These are phyloP conservation scores for Phialophora macrospora DNA, from an alignment of 2,329 filamentous ascomycete genomes.

Conservation along the genomic window DNA sequence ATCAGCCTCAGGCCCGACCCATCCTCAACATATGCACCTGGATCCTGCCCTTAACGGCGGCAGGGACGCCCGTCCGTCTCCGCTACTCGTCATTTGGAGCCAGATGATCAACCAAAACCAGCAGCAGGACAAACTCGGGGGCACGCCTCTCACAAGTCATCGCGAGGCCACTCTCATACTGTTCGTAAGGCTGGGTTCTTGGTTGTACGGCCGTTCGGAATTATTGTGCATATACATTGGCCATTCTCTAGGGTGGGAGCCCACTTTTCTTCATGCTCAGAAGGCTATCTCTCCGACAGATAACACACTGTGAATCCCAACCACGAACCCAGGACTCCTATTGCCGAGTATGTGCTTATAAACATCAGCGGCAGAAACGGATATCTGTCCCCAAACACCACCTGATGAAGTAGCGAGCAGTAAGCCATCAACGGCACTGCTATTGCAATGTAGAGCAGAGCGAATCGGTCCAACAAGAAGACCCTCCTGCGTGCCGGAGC, in stretches of 20 bases:
- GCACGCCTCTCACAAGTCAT: background rate
- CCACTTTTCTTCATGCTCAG: conserved; percentile 1
- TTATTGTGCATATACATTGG: conserved; percentile 13
- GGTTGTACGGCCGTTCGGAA: background rate
- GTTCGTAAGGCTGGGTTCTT: background rate
- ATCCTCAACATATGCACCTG: conserved; percentile 1
- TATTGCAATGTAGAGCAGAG: conserved; percentile 83
- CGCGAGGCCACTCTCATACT: background rate
- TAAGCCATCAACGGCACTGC: conserved; percentile 89
- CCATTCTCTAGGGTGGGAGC: background rate
- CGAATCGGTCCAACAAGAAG: conserved; percentile 90
- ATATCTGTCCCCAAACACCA: conserved; percentile 80
- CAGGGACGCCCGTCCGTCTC: conserved; percentile 3
- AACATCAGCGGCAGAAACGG: conserved; percentile 98
- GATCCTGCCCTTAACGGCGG: background rate
- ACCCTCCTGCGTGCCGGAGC: conserved; percentile 78
- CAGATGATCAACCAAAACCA: background rate
- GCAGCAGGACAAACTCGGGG: background rate
- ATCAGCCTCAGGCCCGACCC: conserved; percentile 14
- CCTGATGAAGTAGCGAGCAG: conserved; percentile 78
- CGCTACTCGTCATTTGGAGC: background rate
- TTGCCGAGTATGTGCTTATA: conserved; percentile 88
- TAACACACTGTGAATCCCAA: conserved; percentile 92
- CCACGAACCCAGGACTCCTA: conserved; percentile 97
- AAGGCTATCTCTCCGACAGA: conserved; percentile 59